phyloP scores from a whole-genome alignment of 345 rosid genomes.

The Sisymbrium altissimum region DNA sequence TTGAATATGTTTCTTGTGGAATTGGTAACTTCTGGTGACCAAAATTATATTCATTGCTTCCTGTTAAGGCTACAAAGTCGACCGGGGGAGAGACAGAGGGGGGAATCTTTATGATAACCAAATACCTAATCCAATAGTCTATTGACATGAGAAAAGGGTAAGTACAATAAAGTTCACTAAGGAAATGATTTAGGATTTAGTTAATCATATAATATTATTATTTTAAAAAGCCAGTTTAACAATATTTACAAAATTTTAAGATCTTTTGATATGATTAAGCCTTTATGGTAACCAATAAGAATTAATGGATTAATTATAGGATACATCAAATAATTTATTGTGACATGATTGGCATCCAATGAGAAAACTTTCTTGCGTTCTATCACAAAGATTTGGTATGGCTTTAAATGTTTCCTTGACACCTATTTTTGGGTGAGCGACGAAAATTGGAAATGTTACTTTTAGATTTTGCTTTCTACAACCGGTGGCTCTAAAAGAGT shows the following conservation, averaged over 20 bases:
- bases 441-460: constrained; percentile 1
- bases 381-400: constrained; percentile 24
- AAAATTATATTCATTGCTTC: constrained; percentile 34
- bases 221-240: not conserved
- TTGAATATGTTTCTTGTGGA: constrained; percentile 30
- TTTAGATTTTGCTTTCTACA: not conserved
- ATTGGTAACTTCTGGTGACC: constrained; percentile 32
- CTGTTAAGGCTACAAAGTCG: constrained; percentile 20
- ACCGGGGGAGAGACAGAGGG: not conserved
- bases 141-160: constrained; percentile 14
- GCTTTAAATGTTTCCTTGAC: constrained; percentile 20
- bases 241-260: not conserved
- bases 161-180: constrained; percentile 33
- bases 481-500: not conserved
- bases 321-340: not conserved
- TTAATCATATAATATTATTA: not conserved
- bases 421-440: constrained; percentile 5
- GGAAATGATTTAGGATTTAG: constrained; percentile 21
- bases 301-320: not conserved
- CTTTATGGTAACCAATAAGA: constrained; percentile 17
- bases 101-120: constrained; percentile 7
- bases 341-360: constrained; percentile 29
- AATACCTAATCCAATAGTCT: constrained; percentile 21
- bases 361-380: constrained; percentile 8
- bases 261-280: constrained; percentile 15